phyloP scores from a whole-genome alignment of 1,284 basidiomycete species.

The Ganoderma leucocontextum region DNA sequence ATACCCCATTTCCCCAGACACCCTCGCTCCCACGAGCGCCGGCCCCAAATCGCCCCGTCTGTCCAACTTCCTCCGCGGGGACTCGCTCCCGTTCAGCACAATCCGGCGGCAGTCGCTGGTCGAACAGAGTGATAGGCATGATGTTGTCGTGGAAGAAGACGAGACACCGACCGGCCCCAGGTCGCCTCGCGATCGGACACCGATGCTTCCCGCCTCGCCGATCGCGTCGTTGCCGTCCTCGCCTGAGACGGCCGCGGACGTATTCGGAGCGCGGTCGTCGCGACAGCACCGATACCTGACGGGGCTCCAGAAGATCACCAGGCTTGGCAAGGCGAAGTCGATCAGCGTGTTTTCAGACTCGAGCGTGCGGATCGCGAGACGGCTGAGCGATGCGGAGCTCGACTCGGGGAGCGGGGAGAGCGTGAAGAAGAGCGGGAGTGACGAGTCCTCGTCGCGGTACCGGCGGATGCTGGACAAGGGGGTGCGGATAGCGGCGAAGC shows the following conservation, averaged over 20 bases:
- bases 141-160: constrained; percentile 7
- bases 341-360: constrained; percentile 30
- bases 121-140: constrained; percentile 12
- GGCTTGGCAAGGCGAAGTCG: constrained; percentile 45
- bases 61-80: constrained; percentile 32
- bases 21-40: constrained; percentile 45
- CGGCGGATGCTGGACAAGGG: constrained; percentile 28
- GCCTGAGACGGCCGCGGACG: constrained; percentile 23
- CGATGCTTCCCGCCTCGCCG: constrained; percentile 3
- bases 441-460: constrained; percentile 28
- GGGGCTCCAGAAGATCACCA: constrained; percentile 45
- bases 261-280: constrained; percentile 16
- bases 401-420: constrained; percentile 13
- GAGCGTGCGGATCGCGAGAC: constrained; percentile 24
- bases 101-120: constrained; percentile 18
- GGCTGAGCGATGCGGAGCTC: constrained; percentile 33
- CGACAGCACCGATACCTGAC: constrained; percentile 36
- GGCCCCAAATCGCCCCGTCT: constrained; percentile 42
- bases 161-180: constrained; percentile 12
- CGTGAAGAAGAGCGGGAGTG: constrained; percentile 21
- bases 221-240: constrained; percentile 26
- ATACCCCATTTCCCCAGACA: constrained; percentile 23
- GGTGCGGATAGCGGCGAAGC: constrained; percentile 24
- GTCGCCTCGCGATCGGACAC: constrained; percentile 8
- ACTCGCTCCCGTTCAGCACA: constrained; percentile 20